Evolutionary conservation across 805 yeast species (phyloP).

Genomic region (Lachancea kluyveri): DNA sequence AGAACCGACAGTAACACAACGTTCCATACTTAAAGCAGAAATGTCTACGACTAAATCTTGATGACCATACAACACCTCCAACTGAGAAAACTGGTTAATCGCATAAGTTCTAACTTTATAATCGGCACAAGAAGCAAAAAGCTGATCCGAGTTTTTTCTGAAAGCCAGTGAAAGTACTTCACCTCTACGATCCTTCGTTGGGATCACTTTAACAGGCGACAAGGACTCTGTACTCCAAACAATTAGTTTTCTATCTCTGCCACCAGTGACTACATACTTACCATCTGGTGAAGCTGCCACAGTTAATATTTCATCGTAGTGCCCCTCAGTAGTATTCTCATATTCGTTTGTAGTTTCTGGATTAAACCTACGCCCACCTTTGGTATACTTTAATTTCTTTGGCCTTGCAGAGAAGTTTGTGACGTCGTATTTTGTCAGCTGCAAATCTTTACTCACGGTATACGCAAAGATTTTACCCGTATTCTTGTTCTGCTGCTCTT

Average conservation of each 20-base stretch:
- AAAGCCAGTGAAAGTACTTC: slow-evolving; percentile 68
- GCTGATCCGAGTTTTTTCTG: slow-evolving; percentile 73
- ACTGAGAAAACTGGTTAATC: slow-evolving; percentile 77
- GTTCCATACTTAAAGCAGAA: slow-evolving; percentile 73
- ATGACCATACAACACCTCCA: slow-evolving; percentile 91
- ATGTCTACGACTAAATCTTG: slow-evolving; percentile 85
- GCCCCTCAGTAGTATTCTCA: slow-evolving; percentile 61
- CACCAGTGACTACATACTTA: slow-evolving; percentile 84
- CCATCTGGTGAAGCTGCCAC: slow-evolving; percentile 88
- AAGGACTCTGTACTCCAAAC: slow-evolving; percentile 83
- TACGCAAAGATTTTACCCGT: slow-evolving; percentile 54
- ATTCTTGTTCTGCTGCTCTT: slow-evolving; percentile 36
- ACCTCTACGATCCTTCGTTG: slow-evolving; percentile 65
- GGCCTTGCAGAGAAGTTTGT: slow-evolving; percentile 52
- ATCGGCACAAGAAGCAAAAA: slow-evolving; percentile 91
- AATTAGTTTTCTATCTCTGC: slow-evolving; percentile 70
- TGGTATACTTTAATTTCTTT: slow-evolving; percentile 52
- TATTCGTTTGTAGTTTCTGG: slow-evolving; percentile 30
- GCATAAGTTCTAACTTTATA: slow-evolving; percentile 83
- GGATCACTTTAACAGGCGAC: slow-evolving; percentile 69
- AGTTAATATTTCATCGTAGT: slow-evolving; percentile 66
- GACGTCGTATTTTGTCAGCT: slow-evolving; percentile 75
- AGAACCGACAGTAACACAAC: slow-evolving; percentile 94
- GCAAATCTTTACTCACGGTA: slow-evolving; percentile 77
- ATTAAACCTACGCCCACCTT: slow-evolving; percentile 50